phyloP scores from a whole-genome alignment of 1,139 yeast genomes.

The Yamadazyma dendronema region DNA sequence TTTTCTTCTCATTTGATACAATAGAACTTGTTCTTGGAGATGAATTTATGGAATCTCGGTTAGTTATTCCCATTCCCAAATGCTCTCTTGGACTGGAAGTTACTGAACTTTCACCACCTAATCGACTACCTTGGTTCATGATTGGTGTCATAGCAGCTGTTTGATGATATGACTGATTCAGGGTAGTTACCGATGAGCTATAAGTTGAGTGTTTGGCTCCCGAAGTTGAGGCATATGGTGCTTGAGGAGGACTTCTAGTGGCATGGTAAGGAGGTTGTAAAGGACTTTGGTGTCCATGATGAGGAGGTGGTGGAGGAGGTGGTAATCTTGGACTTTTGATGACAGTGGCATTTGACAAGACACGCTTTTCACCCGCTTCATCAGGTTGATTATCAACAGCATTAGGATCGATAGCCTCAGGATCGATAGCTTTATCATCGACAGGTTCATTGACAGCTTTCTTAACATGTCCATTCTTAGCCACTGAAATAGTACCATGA shows the following conservation, averaged over 20 bases:
- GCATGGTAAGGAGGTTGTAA: conserved; percentile 3
- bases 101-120: conserved; percentile 9
- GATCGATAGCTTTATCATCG: background rate
- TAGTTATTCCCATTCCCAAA: conserved; percentile 24
- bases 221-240: conserved; percentile 8
- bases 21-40: conserved; percentile 13
- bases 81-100: conserved; percentile 27
- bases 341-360: conserved; percentile 23
- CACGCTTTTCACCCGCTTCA: conserved; percentile 4
- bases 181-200: conserved; percentile 16
- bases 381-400: no score
- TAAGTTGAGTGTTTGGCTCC: conserved; percentile 13
- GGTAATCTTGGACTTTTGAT: conserved; percentile 24
- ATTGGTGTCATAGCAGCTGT: conserved; percentile 39
- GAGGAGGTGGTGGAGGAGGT: conserved; percentile 8
- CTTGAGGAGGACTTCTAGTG: conserved; percentile 13
- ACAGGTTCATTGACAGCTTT: background rate
- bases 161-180: conserved; percentile 21
- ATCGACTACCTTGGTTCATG: conserved; percentile 16
- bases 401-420: no score
- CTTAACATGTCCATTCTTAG: background rate
- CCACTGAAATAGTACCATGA: conserved; percentile 1
- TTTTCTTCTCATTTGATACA: conserved; percentile 17
- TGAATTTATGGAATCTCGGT: conserved; percentile 9
- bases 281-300: background rate